A percentile compares a stretch with the other conserved stretches of the same genome.
Conservation (phyloP, 2,329 filamentous ascomycete genomes). For the Phaeomoniella chlamydospora region DNA sequence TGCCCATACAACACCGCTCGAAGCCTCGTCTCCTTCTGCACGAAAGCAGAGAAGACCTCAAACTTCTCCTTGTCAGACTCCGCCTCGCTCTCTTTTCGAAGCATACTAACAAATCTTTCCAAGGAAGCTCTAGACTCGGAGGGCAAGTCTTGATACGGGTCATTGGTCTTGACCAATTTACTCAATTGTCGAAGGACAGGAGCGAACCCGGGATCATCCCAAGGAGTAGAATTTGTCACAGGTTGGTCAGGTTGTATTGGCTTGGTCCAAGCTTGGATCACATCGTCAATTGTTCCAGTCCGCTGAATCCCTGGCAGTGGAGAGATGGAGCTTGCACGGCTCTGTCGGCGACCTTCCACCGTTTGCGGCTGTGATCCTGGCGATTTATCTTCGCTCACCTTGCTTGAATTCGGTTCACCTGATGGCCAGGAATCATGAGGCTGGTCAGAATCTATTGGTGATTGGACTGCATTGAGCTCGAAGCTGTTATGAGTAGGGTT, state of each 20-base stretch:
- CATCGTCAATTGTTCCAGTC: constrained; percentile 24
- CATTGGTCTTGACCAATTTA: constrained; percentile 15
- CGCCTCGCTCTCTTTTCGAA: constrained; percentile 34
- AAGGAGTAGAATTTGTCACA: not conserved
- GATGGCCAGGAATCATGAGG: not conserved
- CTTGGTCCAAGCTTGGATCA: constrained; percentile 27
- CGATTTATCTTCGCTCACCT: constrained; percentile 1
- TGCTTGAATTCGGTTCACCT: not conserved
- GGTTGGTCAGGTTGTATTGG: constrained; percentile 12
- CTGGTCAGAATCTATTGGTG: not conserved
- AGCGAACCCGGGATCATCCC: not conserved
- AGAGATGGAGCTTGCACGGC: constrained; percentile 1
- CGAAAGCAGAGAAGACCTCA: constrained; percentile 37
- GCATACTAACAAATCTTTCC: constrained; percentile 38
- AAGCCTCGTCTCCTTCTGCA: constrained; percentile 30
- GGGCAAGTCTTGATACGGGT: constrained; percentile 39
- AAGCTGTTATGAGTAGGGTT: not conserved
- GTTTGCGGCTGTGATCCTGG: constrained; percentile 1
- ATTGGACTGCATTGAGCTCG: not conserved
- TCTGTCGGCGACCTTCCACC: too few species aligned
- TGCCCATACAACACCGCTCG: constrained; percentile 31
- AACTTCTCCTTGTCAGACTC: constrained; percentile 36
- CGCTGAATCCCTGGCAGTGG: constrained; percentile 4
- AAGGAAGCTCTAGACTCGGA: constrained; percentile 42
- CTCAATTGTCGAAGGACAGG: not conserved